Base-by-base conservation (phyloP, 2,329 filamentous ascomycete species). In the Botrytis paeoniae region DNA sequence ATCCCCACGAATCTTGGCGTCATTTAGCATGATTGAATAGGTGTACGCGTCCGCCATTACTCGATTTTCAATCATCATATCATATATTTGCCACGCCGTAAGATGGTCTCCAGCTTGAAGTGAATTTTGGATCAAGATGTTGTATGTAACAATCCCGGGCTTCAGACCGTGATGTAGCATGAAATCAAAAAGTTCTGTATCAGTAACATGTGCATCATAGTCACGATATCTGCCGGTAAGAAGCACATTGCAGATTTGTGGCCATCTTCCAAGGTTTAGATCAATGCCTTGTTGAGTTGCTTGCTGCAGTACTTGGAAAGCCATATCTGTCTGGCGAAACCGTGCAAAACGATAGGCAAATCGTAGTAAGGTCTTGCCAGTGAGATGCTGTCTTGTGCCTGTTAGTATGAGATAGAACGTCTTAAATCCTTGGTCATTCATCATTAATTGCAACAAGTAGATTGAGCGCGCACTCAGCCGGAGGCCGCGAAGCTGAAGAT, bases 41-140 rank as follows among this genome's bases (percentile, higher is more conserved):
- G 93, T 91, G 75, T 89, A 87, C 0, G 83, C 82, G 80, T 97
- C 90, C 0, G 93, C 88, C 71, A 86, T 80, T 25, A 93, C 83
- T 4, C 87, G 87, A 75, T 89, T 85, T 22, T 85, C 82, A 69
- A 86, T 82, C 80, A 95, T 87, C 59, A 89, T 85, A 37, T 89
- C 85, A 77, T 91, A 89, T 68, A 95, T 86, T 59, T 88, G 85
- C 83, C 89, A 89, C 0, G 90, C 92, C 4, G 89, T 88, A 54
- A 87, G 84, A 12, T 88, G 80, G 76, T 93, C 88, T 18, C 87
- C 86, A n/a, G 85, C 87, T 73, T 89, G 84, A 77, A 92, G 88
- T 25, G 94, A 89, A 73, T 93, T 93, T 57, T 89, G 86, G 71
- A 98, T 87, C 73, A 94, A 83, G 62, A 92, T 85, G 25, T 91